Evolutionary conservation across 2,329 filamentous ascomycete species (phyloP).

Genomic region (Drechmeria coniospora): DNA sequence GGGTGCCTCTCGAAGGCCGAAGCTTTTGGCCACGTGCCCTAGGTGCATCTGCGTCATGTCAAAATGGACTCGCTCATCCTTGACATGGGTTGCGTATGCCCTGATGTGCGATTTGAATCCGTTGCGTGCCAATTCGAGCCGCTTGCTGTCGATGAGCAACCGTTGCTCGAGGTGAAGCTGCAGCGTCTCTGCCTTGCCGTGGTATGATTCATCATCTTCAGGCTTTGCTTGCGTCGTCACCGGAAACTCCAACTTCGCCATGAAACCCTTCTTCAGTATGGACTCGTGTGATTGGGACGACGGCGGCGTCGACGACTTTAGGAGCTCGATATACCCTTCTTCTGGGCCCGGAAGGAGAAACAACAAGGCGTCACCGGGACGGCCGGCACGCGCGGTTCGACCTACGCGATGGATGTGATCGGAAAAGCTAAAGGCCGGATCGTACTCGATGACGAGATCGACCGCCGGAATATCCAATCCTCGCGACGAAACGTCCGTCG

Average conservation of each 20-base stretch:
- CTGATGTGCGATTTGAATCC: slow-evolving; percentile 86
- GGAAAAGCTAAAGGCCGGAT: slow-evolving; percentile 82
- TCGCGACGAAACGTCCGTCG: slow-evolving; percentile 89
- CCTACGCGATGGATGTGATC: slow-evolving; percentile 93
- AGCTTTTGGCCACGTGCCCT: slow-evolving; percentile 87
- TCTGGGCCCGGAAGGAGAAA: slow-evolving; percentile 86
- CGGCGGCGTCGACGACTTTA: slow-evolving; percentile 37
- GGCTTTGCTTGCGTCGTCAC: slow-evolving; percentile 48
- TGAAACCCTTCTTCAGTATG: slow-evolving; percentile 50
- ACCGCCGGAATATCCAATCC: slow-evolving; percentile 92
- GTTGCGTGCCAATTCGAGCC: slow-evolving; percentile 66
- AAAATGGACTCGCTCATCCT: slow-evolving; percentile 72
- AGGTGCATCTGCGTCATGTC: slow-evolving; percentile 84
- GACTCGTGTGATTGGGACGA: slow-evolving; percentile 36
- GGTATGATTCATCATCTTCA: slow-evolving; percentile 25
- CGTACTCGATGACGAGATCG: slow-evolving; percentile 89
- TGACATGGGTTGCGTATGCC: slow-evolving; percentile 87
- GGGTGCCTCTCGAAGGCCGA: slow-evolving; percentile 76
- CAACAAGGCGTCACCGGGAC: slow-evolving; percentile 70
- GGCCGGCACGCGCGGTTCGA: slow-evolving; percentile 83
- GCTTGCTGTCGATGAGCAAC: slow-evolving; percentile 43
- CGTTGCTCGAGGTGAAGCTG: slow-evolving; percentile 47
- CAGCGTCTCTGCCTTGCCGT: slow-evolving; percentile 38
- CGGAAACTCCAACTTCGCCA: slow-evolving; percentile 45
- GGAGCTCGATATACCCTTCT: slow-evolving; percentile 72